Conservation (phyloP, 352 stramenopile genomes). For the Blastocystis hominis region DNA sequence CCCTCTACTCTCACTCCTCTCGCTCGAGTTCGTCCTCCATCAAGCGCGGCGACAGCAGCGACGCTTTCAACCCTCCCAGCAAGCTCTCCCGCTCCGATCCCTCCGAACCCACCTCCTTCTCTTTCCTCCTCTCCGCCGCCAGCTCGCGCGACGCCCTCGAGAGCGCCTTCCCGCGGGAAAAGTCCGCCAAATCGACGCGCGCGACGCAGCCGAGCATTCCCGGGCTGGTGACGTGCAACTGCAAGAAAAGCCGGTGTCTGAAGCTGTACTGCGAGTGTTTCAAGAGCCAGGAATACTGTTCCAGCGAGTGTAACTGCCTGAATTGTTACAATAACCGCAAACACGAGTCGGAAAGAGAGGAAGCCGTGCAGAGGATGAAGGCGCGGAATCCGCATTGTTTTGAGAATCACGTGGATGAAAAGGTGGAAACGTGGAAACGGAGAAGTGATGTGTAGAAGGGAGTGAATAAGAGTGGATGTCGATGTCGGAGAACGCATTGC, state of each 20-base stretch:
- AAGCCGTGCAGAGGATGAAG: constrained; percentile 68
- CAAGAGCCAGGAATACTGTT: constrained; percentile 72
- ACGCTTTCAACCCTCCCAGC: not conserved
- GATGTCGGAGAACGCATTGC: constrained; percentile 77
- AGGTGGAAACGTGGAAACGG: not conserved
- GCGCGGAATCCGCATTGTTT: constrained; percentile 8
- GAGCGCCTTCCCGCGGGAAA: not conserved
- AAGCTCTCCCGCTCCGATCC: not conserved
- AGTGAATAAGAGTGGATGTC: constrained; percentile 72
- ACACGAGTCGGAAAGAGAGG: constrained; percentile 67
- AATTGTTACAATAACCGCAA: constrained; percentile 70
- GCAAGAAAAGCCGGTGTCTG: constrained; percentile 87
- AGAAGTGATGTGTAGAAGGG: constrained; percentile 22
- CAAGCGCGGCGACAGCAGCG: constrained; percentile 21
- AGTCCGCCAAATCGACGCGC: not conserved
- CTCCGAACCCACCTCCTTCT: not conserved
- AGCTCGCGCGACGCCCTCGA: not conserved
- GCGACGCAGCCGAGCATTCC: not conserved
- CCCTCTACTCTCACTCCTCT: not conserved
- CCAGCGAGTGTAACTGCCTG: constrained; percentile 74
- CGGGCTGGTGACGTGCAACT: constrained; percentile 70
- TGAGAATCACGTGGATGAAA: constrained; percentile 38
- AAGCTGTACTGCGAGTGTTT: constrained; percentile 98
- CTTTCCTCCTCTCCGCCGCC: not conserved
- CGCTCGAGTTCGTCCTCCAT: not conserved